Evolutionary conservation across 768 basidiomycete genomes (phyloP), one percentile per base, ranked within the genome.

Genomic region (Tricholoma bakamatsutake): DNA sequence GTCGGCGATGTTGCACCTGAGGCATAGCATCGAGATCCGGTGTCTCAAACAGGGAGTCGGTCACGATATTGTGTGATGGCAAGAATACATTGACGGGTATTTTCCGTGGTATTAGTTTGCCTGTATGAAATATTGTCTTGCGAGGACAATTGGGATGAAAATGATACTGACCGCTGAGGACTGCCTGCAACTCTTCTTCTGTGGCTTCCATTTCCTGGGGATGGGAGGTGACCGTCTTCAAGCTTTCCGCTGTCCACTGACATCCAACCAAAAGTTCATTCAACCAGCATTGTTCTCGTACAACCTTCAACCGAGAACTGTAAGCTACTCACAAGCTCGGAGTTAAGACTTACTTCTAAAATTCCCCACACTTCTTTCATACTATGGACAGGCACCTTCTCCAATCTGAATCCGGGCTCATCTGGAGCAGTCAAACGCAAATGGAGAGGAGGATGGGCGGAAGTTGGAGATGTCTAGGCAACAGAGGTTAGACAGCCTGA

Each of bases 251-350:
- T 27, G 69, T 67, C 90, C 90, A 93, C 11, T 79, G 69, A 45
- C 80, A 82, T 45, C 79, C 76, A 4, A 72, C 62, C 18, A 93
- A 67, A n/a, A 78, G 76, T 62, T 87, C 87, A 63, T 92, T 93
- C 15, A 92, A 64, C 90, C 90, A 93, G 62, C 85, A 88, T 69
- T 92, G 90, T 57, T 92, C 90, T 56, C 80, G 77, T 4, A 92
- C 87, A 62, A 93, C 79, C 85, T 88, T 40, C 4, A 28, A 33
- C 28, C 54, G 51, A 17, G 10, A 37, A 51, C 28, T 50, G 17
- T 58, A 51, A 50, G 60, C 35, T 27, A 27, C 30, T 3, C 35
- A 11, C 8, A 27, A 8, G 40, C 43, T 39, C 3, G 21, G 21
- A 24, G 21, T 24, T 4, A 40, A n/a, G 30, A 57, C 68, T 46